Base-by-base conservation (phyloP, 148 eudicot genomes). In the Bassia scoparia region DNA sequence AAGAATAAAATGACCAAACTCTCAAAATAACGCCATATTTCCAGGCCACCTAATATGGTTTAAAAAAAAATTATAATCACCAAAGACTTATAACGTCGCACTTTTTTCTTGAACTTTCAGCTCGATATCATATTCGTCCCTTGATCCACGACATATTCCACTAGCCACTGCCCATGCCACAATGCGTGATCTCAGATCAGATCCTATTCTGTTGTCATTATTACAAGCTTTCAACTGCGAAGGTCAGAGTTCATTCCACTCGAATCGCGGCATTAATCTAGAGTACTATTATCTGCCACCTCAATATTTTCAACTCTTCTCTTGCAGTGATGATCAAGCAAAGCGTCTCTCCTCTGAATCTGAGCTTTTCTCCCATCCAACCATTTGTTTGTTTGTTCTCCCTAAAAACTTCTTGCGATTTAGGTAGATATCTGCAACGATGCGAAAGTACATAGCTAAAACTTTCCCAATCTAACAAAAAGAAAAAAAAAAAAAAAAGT, bases 151-250 rank as follows among this genome's bases (percentile, higher is more conserved):
- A 87, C 93, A 52, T 29, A 95, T 75, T 26, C 98, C 98, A 9
- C n/a, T n/a, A 95, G 96, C 98, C 96, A 91, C 74, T 88, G n/a
- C 87, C 98, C 98, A 91, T 26, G 98, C 98, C 98, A 95, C 77
- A 97, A 95, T 2, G 77, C 80, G 49, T 95, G n/a, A 91, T 80
- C 98, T 84, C 0, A n/a, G 90, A 81, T 21, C 89, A 76, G 30
- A 71, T 87, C 59, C 81, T 79, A 29, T 79, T 53, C 73, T 70
- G 55, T 73, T 78, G 56, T 80, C 88, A 26, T 71, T 81, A 4
- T 81, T 79, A 55, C 0, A 83, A 71, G 72, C 85, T 83, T 67
- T 93, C 94, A 17, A 95, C n/a, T n/a, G n/a, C n/a, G 90, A 78
- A 91, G 98, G 70, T 76, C 90, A 27, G 90, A 95, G 83, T 78